Evolutionary conservation across 1,139 yeast species (phyloP), one percentile per base, ranked within the genome.

Genomic region (Hyphopichia khmerensis): DNA sequence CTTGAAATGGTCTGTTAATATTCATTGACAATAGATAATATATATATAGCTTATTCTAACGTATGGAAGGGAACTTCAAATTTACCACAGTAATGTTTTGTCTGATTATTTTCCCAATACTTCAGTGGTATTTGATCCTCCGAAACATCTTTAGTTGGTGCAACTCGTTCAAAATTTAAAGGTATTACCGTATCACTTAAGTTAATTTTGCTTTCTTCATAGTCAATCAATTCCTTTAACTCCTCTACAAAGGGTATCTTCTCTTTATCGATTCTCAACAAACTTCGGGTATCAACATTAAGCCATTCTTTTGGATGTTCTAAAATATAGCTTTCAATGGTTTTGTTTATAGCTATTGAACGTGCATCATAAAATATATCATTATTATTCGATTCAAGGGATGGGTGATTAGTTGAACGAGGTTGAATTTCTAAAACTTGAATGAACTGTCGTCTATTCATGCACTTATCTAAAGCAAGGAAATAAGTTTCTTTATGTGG

Each of bases 401-500:
- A 47, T 47, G 69, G 27, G 50, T 57, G 51, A 45, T 48, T 18
- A 44, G 53, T 0, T 57, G 64, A 32, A 55, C 51, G 31, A 59
- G 68, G 19, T 9, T 50, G 44, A n/a, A 82, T 56, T 0, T 66
- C 56, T 11, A 72, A 17, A 3, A 70, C 49, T 45, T 79, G 79
- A 6, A 88, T 51, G 54, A 73, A 87, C 27, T 67, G 56, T 14
- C 95, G 67, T 14, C 70, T 64, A 0, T 88, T 88, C 1, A 85
- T 64, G 52, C 95, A 88, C 57, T 93, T 93, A 59, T 91, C 98
- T 17, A 93, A 70, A 0, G 98, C 96, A 23, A 88, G 60, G 55
- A 93, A 91, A 1, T 65, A 51, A 0, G 96, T 86, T n/a, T 42
- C 52, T 19, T 19, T 9, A 32, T 32, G 34, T 3, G 34, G 41